Evolutionary conservation across 495 filamentous ascomycete species (phyloP), one percentile per base, ranked within the genome.

Genomic region (Chaetomidium leptoderma): DNA sequence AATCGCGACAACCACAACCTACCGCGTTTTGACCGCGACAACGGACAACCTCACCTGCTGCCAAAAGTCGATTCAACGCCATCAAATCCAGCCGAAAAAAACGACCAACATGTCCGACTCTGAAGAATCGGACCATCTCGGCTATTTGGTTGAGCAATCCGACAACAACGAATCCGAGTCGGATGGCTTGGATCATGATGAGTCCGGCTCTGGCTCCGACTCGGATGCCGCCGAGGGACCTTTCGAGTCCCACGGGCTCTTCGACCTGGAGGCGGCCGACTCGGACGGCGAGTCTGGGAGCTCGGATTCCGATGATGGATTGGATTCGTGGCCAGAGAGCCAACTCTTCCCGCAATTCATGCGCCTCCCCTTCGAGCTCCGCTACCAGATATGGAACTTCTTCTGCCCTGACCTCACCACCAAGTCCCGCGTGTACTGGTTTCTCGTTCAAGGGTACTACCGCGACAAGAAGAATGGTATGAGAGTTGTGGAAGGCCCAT

Each of bases 291-390:
- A 59, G 5, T n/a, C n/a, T n/a, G n/a, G n/a, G n/a, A 19, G 17
- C 19, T 39, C 36, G 5, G 55, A 45, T n/a, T 57, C 47, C 1
- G 59, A 55, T 0, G 19, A 48, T 10, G 47, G 39, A 33, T 19
- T 33, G 19, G 55, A 43, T 10, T 46, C n/a, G 61, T 4, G 21
- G 1, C 27, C 16, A 4, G 35, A 73, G 26, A 51, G 46, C 1
- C n/a, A 61, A 3, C 55, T 51, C n/a, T 76, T 78, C 53, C 72
- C 70, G 0, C 72, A 74, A 29, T 78, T 77, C 51, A 58, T 14
- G 19, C 57, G 57, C 21, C 57, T 78, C 3, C 75, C 75, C 0
- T 48, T 65, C 2, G 76, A 79, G 54, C 63, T 79, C 9, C 73
- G 72, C 39, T 24, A 56, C 10, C 66, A 47, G 32, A 62, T 79